Base-by-base conservation (phyloP, 805 yeast species). In the Cyberlindnera xylosilytica region DNA sequence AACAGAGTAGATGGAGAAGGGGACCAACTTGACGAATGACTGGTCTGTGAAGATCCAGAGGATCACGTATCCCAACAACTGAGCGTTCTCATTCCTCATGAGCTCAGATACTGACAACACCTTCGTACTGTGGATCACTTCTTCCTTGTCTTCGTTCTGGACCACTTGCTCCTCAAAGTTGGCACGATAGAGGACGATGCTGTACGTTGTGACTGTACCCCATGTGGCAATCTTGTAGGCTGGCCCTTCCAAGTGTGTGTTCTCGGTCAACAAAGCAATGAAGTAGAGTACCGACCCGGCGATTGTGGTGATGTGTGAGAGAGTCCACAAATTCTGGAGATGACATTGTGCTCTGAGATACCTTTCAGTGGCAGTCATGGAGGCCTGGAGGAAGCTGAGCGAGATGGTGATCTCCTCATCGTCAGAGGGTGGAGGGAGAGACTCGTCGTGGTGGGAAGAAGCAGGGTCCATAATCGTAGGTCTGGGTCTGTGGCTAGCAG, bases 1-100 rank as follows among this genome's bases (percentile, higher is more conserved):
- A n/a, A 62, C 51, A 3, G 74, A 69, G 46, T 69, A 70, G 8
- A 63, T 56, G n/a, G 63, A 60, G 50, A 69, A 70, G 2, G 75
- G 73, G 20, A 64, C 42, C 34, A 70, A 45, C 45, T 70, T 70
- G 28, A 64, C 40, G n/a, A 63, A 16, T 16, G 59, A 61, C 3
- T 51, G 44, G 3, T 57, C 51, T 0, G 74, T 66, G 9, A 57
- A 53, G 20, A 62, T 34, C 73, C 73, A 69, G 19, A 70, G 54
- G n/a, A 57, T 46, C 1, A 70, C 53, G 51, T 61, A 66, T 0
- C 63, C 62, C 30, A 69, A 53, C 34, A 70, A 43, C 31, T 66
- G 72, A 0, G 69, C 59, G 44, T 70, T 68, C 41, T 69, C 73
- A n/a, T 72, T 63, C 48, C 61, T 66, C 35, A 70, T 50, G 5